A percentile compares a stretch with the other conserved stretches of the same genome.
phyloP scores from a whole-genome alignment of 2,329 filamentous ascomycete genomes.

The Amylocarpus encephaloides region DNA sequence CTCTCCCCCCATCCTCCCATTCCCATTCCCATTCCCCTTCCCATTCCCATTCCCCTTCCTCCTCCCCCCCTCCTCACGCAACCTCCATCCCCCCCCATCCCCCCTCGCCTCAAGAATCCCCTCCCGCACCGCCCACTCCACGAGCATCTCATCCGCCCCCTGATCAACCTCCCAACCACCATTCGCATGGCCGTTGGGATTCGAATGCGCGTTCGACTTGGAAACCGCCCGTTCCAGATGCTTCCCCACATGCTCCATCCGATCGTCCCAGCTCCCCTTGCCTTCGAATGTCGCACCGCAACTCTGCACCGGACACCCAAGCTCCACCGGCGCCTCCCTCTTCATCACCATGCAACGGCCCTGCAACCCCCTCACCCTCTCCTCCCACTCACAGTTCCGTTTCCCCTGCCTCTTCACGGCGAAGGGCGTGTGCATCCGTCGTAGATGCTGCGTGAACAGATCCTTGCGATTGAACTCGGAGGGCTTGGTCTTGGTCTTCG shows the following conservation, averaged over 20 bases:
- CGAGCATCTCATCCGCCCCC: constrained; percentile 16
- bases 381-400: constrained; percentile 40
- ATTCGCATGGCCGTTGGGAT: not conserved
- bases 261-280: constrained; percentile 63
- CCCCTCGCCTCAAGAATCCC: constrained; percentile 17
- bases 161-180: constrained; percentile 4
- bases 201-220: no score
- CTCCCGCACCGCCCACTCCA: constrained; percentile 20
- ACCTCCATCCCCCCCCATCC: not conserved
- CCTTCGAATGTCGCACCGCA: constrained; percentile 59
- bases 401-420: constrained; percentile 33
- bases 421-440: constrained; percentile 70
- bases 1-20: not conserved
- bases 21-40: not conserved
- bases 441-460: constrained; percentile 80
- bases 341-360: constrained; percentile 52
- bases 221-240: constrained; percentile 59
- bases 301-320: constrained; percentile 53
- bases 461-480: constrained; percentile 78
- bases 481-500: constrained; percentile 19
- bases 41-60: not conserved
- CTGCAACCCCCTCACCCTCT: constrained; percentile 50
- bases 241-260: constrained; percentile 81
- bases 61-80: not conserved
- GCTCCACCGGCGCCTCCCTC: constrained; percentile 53